phyloP scores from a whole-genome alignment of 2,329 filamentous ascomycete genomes.

The Tolypocladium tundrense region DNA sequence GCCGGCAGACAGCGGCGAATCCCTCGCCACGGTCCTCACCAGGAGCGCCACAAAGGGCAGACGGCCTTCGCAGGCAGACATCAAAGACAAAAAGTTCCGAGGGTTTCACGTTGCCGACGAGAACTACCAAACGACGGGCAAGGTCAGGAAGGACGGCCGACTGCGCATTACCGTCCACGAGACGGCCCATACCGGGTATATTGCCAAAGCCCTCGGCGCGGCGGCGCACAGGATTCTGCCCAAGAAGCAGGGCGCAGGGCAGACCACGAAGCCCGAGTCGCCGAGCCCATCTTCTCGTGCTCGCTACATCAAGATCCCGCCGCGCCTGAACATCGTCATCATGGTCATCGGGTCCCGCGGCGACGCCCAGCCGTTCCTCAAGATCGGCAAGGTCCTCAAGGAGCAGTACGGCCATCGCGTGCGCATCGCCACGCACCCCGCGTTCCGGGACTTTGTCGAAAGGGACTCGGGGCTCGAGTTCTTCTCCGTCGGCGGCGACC shows the following conservation, averaged over 20 bases:
- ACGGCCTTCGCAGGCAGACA: background rate
- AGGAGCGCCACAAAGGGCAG: background rate
- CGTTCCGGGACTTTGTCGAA: constrained; percentile 66
- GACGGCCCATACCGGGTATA: constrained; percentile 56
- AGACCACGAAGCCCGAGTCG: constrained; percentile 3
- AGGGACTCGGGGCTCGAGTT: constrained; percentile 66
- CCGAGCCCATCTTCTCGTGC: constrained; percentile 11
- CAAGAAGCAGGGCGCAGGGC: constrained; percentile 8
- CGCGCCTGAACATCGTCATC: constrained; percentile 65
- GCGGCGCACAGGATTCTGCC: constrained; percentile 35
- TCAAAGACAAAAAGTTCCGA: background rate
- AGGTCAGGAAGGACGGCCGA: constrained; percentile 58
- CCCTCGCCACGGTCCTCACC: background rate
- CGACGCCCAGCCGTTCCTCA: constrained; percentile 72
- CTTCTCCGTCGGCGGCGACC: constrained; percentile 70
- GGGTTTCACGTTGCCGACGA: constrained; percentile 33
- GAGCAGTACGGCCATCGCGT: constrained; percentile 65
- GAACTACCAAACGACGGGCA: constrained; percentile 53
- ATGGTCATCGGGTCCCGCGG: constrained; percentile 76
- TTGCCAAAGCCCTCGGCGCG: constrained; percentile 63
- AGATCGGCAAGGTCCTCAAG: constrained; percentile 61
- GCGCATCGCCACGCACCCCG: constrained; percentile 67
- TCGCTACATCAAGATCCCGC: constrained; percentile 17
- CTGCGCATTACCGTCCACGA: constrained; percentile 65
- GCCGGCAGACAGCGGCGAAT: background rate